A percentile compares a stretch with the other conserved stretches of the same genome.
These are phyloP conservation scores for Spongospora subterranea DNA, from an alignment of 208 protist genomes.

Conservation along the genomic window DNA sequence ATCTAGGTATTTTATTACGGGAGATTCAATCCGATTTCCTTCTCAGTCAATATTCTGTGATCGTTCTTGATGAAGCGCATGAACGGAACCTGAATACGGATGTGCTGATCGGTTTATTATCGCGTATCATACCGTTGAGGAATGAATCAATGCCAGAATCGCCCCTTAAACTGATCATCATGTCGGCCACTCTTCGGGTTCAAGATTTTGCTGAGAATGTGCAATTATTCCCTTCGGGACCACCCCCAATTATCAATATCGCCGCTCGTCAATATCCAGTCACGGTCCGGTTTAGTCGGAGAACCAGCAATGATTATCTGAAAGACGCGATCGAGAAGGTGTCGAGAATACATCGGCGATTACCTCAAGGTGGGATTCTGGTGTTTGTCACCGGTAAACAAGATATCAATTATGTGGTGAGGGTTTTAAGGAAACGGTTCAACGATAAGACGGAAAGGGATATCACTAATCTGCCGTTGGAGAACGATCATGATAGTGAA, in stretches of 20 bases:
- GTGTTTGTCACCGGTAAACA: constrained; percentile 95
- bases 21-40: constrained; percentile 83
- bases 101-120: constrained; percentile 96
- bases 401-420: constrained; percentile 83
- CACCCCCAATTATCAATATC: constrained; percentile 83
- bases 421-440: neutral
- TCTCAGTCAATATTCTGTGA: constrained; percentile 78
- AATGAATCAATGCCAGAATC: neutral
- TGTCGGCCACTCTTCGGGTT: constrained; percentile 87
- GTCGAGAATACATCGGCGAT: constrained; percentile 91
- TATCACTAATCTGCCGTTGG: constrained; percentile 56
- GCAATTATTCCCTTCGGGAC: constrained; percentile 86
- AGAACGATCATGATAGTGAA: constrained; percentile 72
- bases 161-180: constrained; percentile 84
- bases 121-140: constrained; percentile 91
- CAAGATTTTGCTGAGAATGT: constrained; percentile 90
- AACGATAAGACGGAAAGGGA: neutral
- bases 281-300: constrained; percentile 91
- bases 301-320: constrained; percentile 90
- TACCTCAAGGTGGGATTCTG: constrained; percentile 95
- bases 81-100: constrained; percentile 88
- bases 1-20: constrained; percentile 63
- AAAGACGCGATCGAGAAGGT: constrained; percentile 76
- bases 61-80: constrained; percentile 92
- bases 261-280: constrained; percentile 93